A percentile compares a stretch with the other conserved stretches of the same genome.
These are phyloP conservation scores for Boletus rubescentipes DNA, from an alignment of 768 basidiomycete genomes.

Conservation along the genomic window DNA sequence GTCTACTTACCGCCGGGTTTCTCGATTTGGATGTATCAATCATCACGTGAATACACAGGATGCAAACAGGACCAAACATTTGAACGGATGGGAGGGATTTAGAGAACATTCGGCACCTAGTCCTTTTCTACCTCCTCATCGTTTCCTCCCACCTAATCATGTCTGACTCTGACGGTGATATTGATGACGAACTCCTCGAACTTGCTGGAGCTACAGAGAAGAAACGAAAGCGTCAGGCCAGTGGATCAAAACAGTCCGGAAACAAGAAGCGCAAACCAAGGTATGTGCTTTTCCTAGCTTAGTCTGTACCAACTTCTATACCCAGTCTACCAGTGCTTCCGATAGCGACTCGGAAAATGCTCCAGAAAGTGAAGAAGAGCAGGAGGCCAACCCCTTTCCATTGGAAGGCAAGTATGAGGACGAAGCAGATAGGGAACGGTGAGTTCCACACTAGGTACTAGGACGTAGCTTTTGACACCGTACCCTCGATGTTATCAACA, in stretches of 20 bases:
- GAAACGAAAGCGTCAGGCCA: slow-evolving; percentile 61
- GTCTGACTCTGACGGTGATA: slow-evolving; percentile 53
- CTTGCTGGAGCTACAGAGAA: slow-evolving; percentile 71
- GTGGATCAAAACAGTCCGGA: slow-evolving; percentile 41
- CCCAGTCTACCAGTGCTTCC: slow-evolving; percentile 32
- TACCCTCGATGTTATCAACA: slow-evolving; percentile 7
- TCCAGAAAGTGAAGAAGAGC: slow-evolving; percentile 61
- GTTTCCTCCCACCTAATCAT: slow-evolving; percentile 25
- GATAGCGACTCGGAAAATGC: slow-evolving; percentile 50
- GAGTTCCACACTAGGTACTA: slow-evolving; percentile 38
- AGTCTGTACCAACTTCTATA: background rate
- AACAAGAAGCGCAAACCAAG: slow-evolving; percentile 71
- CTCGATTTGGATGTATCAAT: slow-evolving; percentile 6
- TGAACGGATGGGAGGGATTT: too few species aligned
- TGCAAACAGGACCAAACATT: slow-evolving; percentile 24
- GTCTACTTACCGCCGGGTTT: slow-evolving; percentile 4
- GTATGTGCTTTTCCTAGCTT: slow-evolving; percentile 42
- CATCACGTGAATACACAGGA: slow-evolving; percentile 13
- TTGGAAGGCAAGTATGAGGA: slow-evolving; percentile 90
- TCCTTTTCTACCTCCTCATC: background rate
- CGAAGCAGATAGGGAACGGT: slow-evolving; percentile 81
- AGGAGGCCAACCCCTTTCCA: slow-evolving; percentile 70
- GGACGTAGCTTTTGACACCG: slow-evolving; percentile 29
- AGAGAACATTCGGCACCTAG: background rate
- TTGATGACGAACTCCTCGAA: slow-evolving; percentile 74